Evolutionary conservation across 495 filamentous ascomycete genomes (phyloP).

Genomic region (Penicillium desertorum): DNA sequence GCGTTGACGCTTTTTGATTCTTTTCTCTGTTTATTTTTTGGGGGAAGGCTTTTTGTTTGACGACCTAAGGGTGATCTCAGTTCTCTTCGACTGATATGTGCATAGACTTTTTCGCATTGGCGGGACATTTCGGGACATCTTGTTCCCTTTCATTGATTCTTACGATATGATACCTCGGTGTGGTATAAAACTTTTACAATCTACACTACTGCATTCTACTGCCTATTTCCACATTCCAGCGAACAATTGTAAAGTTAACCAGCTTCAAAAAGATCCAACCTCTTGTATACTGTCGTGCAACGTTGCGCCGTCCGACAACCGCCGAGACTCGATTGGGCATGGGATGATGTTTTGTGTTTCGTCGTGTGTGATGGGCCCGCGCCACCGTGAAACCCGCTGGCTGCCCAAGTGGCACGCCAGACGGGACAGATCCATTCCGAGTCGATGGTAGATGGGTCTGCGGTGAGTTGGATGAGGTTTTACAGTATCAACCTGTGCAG

Average conservation of each 20-base stretch:
- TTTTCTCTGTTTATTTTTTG: constrained; percentile 12
- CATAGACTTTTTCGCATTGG: constrained; percentile 33
- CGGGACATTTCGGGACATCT: constrained; percentile 10
- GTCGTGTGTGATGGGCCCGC: constrained; percentile 6
- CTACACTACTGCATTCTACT: constrained; percentile 6
- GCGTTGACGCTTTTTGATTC: constrained; percentile 14
- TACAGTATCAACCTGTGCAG: neutral
- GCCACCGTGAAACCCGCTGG: constrained; percentile 13
- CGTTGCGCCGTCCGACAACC: constrained; percentile 1
- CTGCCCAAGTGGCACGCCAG: constrained; percentile 23
- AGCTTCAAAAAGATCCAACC: neutral
- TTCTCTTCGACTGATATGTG: constrained; percentile 17
- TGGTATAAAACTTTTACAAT: constrained; percentile 2
- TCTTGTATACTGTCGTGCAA: neutral
- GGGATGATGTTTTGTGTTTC: constrained; percentile 16
- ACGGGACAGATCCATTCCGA: constrained; percentile 4
- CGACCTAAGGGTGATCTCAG: constrained; percentile 24
- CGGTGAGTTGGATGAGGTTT: neutral
- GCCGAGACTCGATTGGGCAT: constrained; percentile 11
- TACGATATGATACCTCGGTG: constrained; percentile 33
- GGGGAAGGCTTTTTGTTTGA: constrained; percentile 13
- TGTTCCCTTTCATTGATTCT: constrained; percentile 16
- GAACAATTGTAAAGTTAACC: neutral
- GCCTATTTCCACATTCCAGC: neutral
- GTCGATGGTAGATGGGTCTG: neutral